Percentiles rank a stretch among this genome's conserved stretches.
Evolutionary conservation across 2,329 filamentous ascomycete genomes (phyloP).

Genomic region (Exophiala oligosperma): DNA sequence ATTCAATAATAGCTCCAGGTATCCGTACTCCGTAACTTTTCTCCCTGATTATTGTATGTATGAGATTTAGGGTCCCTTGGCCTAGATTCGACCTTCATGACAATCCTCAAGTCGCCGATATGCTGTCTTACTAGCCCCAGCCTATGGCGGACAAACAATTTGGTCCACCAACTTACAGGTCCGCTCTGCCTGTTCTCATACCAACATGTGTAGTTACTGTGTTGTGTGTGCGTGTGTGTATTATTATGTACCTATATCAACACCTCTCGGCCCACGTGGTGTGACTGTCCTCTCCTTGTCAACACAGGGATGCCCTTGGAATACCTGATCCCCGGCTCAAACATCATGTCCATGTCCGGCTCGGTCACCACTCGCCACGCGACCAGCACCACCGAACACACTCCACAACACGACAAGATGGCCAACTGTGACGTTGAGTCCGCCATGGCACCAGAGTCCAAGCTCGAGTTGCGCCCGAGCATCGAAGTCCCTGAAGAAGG

Average conservation of each 20-base stretch:
- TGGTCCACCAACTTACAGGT: too few relatives aligned
- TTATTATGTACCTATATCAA: neutral
- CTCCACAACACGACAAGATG: neutral
- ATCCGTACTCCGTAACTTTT: neutral
- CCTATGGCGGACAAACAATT: too few relatives aligned
- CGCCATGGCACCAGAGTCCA: neutral
- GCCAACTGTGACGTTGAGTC: neutral
- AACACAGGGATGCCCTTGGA: neutral
- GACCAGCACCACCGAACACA: neutral
- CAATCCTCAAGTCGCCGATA: conserved; percentile 1
- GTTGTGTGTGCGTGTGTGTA: too few relatives aligned
- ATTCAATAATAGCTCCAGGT: too few relatives aligned
- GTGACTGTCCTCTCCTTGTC: too few relatives aligned
- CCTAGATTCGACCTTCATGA: neutral
- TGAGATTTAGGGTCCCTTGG: neutral
- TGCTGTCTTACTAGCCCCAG: neutral
- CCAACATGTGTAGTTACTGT: too few relatives aligned
- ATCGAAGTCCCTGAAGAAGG: neutral
- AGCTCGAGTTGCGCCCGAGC: neutral
- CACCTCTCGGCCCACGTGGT: neutral
- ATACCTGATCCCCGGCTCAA: neutral
- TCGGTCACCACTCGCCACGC: neutral
- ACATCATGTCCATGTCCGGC: neutral
- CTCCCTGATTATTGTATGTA: too few relatives aligned
- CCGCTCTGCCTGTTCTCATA: too few relatives aligned